Evolutionary conservation across 2,329 filamentous ascomycete species (phyloP), one percentile per base, ranked within the genome.

Genomic region (Phyllosticta citribraziliensis): DNA sequence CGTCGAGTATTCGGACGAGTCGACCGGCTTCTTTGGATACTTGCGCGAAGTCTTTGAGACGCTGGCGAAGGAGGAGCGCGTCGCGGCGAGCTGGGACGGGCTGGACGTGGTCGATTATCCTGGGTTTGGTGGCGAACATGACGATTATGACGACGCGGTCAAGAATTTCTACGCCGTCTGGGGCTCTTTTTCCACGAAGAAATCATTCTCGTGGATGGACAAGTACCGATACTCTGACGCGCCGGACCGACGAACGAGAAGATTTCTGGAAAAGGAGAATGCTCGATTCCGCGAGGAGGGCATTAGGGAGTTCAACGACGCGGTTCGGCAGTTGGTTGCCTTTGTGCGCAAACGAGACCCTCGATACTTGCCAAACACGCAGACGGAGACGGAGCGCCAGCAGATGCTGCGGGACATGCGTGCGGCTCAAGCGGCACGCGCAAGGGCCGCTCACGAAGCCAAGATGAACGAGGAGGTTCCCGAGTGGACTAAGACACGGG

Each of bases 251-350:
- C 84, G 88, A 47, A 81, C 90, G 17, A 85, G 93, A 57, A 84
- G 94, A 33, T 69, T 90, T 50, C 96, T 97, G 86, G 94, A 97
- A 71, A 97, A 96, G 74, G 93, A 97, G 72, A 99, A 99, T 73
- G 89, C 86, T 67, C 88, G 88, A 65, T 75, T 88, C 24, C 84
- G 94, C 58, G 92, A 97, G 20, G 88, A 93, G 58, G 91, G 86
- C 2, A 84, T 88, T 11, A 84, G 88, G 61, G 89, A 96, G 66
- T 97, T 96, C 77, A 97, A 97, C 73, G 91, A 96, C 63, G 88
- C 91, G 2, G 91, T 99, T 30, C 80, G 90, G 61, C 89, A 91
- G 6, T 80, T 99, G 12, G 88, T 97, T 2, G 82, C 86, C 1
- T 97, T 97, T 74, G 88, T 93, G 17, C 87, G 90, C 66, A 97